Conservation (phyloP, 108 stramenopile genomes). For the Skeletonema grethae region DNA sequence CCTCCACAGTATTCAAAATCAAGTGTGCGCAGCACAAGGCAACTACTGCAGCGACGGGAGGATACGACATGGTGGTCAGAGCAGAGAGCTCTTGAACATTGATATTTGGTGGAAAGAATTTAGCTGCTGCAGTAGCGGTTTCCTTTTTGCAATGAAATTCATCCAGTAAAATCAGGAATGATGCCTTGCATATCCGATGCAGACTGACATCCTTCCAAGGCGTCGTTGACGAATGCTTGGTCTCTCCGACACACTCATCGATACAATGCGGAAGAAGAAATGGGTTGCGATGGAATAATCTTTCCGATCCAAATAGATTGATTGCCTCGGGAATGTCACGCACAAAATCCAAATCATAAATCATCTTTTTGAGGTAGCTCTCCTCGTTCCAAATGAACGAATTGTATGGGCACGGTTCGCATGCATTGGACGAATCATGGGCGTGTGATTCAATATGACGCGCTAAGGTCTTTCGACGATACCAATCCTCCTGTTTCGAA, state of each 20-base stretch:
- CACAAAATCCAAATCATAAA: conserved; percentile 42
- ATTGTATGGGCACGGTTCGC: conserved; percentile 19
- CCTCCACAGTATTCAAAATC: conserved; percentile 16
- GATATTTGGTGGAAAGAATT: conserved; percentile 22
- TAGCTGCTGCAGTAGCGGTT: conserved; percentile 1
- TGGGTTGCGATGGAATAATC: conserved; percentile 37
- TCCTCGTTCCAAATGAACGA: conserved; percentile 35
- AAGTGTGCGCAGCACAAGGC: conserved; percentile 30
- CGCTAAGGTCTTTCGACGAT: conserved; percentile 14
- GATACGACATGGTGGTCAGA: conserved; percentile 14
- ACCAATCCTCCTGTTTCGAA: conserved; percentile 34
- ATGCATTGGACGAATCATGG: background rate
- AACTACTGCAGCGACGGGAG: conserved; percentile 21
- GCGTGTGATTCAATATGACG: conserved; percentile 13
- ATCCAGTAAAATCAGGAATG: conserved; percentile 28
- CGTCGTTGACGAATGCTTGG: background rate
- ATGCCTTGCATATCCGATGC: conserved; percentile 11
- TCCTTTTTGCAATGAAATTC: conserved; percentile 16
- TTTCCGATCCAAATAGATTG: conserved; percentile 17
- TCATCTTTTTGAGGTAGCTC: conserved; percentile 42
- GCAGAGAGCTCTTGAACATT: conserved; percentile 4
- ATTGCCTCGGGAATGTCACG: conserved; percentile 31
- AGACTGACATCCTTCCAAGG: conserved; percentile 35
- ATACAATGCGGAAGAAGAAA: conserved; percentile 29
- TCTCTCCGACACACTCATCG: conserved; percentile 13